Percentiles rank a stretch among this genome's conserved stretches.
Evolutionary conservation across 1,284 basidiomycete species (phyloP).

Genomic region (Gastroboletus turbinatus): DNA sequence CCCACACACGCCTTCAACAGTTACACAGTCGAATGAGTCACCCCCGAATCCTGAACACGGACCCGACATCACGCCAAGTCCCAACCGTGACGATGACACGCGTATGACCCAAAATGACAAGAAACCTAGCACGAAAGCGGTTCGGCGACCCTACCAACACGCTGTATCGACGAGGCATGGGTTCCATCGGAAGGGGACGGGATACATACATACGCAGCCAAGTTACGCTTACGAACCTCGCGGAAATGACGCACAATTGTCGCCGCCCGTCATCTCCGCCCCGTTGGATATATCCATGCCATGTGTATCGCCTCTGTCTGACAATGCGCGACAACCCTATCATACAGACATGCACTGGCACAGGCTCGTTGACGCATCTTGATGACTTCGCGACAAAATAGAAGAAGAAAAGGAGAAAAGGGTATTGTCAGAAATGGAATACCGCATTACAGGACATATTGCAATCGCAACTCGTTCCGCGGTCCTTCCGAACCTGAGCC

Average conservation of each 20-base stretch:
- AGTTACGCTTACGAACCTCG: not conserved
- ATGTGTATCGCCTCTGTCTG: not conserved
- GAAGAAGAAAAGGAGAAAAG: not conserved
- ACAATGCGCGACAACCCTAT: not conserved
- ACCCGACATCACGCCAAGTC: slow-evolving; percentile 3
- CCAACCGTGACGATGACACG: not conserved
- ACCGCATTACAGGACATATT: not conserved
- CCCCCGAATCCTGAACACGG: slow-evolving; percentile 3
- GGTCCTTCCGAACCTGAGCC: slow-evolving; percentile 12
- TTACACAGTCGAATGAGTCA: not conserved
- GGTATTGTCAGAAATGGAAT: not conserved
- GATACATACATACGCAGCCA: too few species aligned
- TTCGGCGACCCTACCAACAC: slow-evolving; percentile 20
- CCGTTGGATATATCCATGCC: not conserved
- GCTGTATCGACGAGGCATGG: slow-evolving; percentile 25
- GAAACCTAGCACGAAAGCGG: slow-evolving; percentile 3
- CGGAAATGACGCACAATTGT: slow-evolving; percentile 8
- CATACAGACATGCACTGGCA: not conserved
- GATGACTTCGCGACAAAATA: not conserved
- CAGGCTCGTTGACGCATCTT: not conserved
- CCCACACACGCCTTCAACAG: not conserved
- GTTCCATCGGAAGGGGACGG: not conserved
- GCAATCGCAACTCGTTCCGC: not conserved
- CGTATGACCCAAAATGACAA: not conserved
- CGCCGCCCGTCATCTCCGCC: not conserved